phyloP scores from a whole-genome alignment of 306 rosid species.

The Ormosia emarginata region DNA sequence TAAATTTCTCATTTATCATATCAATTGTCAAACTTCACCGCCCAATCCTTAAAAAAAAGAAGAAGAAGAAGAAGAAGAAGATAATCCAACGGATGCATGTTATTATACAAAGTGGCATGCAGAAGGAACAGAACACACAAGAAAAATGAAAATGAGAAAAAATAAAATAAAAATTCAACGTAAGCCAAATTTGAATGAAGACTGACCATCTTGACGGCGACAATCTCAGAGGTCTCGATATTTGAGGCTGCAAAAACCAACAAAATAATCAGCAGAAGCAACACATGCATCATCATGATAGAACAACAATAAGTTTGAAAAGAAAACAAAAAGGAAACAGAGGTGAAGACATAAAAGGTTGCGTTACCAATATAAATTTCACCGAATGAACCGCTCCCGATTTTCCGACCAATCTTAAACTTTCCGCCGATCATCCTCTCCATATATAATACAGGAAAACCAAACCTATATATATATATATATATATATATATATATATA shows the following conservation, averaged over 20 bases:
- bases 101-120: not conserved
- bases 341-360: not conserved
- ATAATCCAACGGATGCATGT: not conserved
- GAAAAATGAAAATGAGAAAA: not conserved
- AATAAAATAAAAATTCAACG: not conserved
- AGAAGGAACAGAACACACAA: not conserved
- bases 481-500: not conserved
- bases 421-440: slow-evolving; percentile 62
- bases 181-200: not conserved
- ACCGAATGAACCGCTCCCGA: slow-evolving; percentile 77
- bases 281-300: not conserved
- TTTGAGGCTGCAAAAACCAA: slow-evolving; percentile 44
- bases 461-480: not conserved
- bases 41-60: no score
- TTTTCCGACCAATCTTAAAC: slow-evolving; percentile 69
- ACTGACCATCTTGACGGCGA: slow-evolving; percentile 71
- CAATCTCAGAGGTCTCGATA: slow-evolving; percentile 55
- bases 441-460: slow-evolving; percentile 23
- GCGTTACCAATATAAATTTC: slow-evolving; percentile 57
- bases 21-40: not conserved
- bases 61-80: no score
- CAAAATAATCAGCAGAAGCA: not conserved
- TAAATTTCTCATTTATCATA: not conserved
- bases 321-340: not conserved
- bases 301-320: not conserved